These are phyloP conservation scores for Cajanus cajan DNA, from an alignment of 306 rosid species.

Conservation along the genomic window DNA sequence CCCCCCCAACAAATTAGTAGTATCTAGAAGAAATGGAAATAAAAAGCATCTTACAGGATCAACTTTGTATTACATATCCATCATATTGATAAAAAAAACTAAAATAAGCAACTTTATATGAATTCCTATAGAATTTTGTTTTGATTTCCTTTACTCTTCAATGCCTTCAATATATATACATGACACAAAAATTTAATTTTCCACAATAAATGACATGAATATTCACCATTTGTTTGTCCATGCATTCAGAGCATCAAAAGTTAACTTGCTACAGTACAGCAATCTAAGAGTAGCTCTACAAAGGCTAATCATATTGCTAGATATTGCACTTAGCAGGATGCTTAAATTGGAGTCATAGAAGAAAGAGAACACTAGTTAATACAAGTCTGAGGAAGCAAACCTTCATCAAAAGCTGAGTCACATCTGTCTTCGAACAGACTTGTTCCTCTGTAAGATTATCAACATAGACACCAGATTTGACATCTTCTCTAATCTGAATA, in stretches of 20 bases:
- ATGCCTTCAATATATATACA: background rate
- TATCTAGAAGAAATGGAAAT: background rate
- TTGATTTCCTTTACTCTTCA: background rate
- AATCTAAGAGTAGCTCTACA: background rate
- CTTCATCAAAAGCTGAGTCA: conserved; percentile 66
- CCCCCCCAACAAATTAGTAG: no score
- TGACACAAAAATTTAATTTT: conserved; percentile 2
- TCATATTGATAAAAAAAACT: background rate
- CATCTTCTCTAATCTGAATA: conserved; percentile 87
- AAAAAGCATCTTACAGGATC: no score
- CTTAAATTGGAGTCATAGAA: background rate
- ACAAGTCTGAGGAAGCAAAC: conserved; percentile 38
- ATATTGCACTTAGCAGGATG: background rate
- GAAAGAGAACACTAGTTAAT: background rate
- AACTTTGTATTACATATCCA: no score
- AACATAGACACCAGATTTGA: conserved; percentile 90
- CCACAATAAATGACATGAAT: background rate
- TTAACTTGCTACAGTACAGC: background rate
- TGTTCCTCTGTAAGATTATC: conserved; percentile 82
- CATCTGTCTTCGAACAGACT: conserved; percentile 64
- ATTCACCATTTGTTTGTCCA: background rate
- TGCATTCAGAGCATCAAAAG: conserved; percentile 15
- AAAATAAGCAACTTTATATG: background rate
- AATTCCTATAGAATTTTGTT: background rate
- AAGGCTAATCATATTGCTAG: background rate